Percentiles rank a stretch among this genome's conserved stretches.
These are phyloP conservation scores for Neoboletus subvelutipes DNA, from an alignment of 768 basidiomycete genomes.

Conservation along the genomic window DNA sequence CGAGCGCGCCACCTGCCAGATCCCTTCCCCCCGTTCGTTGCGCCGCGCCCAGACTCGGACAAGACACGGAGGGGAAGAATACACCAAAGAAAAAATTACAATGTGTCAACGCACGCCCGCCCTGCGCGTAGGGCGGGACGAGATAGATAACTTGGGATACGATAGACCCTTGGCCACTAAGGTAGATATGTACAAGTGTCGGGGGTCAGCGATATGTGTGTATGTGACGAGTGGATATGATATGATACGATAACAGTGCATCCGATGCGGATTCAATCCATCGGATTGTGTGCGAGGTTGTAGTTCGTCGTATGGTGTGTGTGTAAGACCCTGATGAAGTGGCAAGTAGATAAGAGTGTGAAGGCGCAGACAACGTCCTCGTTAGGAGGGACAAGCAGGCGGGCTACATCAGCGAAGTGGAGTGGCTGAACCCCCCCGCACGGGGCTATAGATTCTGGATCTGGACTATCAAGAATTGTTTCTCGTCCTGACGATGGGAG, in stretches of 20 bases:
- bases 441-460: conserved; percentile 71
- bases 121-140: not conserved
- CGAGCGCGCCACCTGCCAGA: not conserved
- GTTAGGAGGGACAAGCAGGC: not conserved
- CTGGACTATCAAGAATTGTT: conserved; percentile 92
- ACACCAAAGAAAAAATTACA: not conserved
- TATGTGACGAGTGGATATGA: conserved; percentile 9
- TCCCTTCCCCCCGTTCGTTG: not conserved
- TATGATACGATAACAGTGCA: conserved; percentile 4
- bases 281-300: not conserved
- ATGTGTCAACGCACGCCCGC: conserved; percentile 3
- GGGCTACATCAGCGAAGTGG: not conserved
- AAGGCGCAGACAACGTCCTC: not conserved
- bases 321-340: conserved; percentile 1
- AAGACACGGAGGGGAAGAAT: not conserved
- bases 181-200: conserved; percentile 5
- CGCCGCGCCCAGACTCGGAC: not conserved
- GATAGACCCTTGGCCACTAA: not conserved
- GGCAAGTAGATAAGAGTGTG: conserved; percentile 10
- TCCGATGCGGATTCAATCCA: not conserved
- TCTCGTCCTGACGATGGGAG: conserved; percentile 65
- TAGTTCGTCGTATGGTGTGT: not conserved
- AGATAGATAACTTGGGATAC: not conserved
- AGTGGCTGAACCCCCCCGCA: not conserved
- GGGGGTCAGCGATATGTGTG: conserved; percentile 8